Percentiles rank a stretch among this genome's conserved stretches.
Evolutionary conservation across 805 yeast species (phyloP).

Genomic region (Lachancea waltii): DNA sequence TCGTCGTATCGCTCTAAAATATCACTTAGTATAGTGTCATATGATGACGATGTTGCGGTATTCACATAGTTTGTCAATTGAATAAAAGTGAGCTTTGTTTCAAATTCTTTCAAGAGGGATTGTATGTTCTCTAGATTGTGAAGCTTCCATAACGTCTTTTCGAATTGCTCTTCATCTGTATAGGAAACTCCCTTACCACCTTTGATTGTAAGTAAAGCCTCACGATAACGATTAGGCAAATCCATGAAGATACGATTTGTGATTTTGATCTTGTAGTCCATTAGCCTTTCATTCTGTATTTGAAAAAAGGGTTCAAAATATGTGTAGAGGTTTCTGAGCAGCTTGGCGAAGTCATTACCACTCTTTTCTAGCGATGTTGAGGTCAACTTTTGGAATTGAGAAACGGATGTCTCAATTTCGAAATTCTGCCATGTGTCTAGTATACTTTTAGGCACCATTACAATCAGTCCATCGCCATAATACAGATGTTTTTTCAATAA

Average conservation of each 20-base stretch:
- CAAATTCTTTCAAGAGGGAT: conserved; percentile 2
- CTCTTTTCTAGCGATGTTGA: conserved; percentile 20
- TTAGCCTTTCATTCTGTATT: conserved; percentile 16
- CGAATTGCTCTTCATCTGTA: conserved; percentile 10
- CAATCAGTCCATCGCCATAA: conserved; percentile 33
- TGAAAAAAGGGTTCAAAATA: conserved; percentile 36
- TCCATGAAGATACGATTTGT: conserved; percentile 26
- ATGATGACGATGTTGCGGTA: conserved; percentile 7
- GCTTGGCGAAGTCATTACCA: conserved; percentile 37
- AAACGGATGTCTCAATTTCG: conserved; percentile 40
- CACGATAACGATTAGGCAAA: conserved; percentile 20
- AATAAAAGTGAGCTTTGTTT: conserved; percentile 7
- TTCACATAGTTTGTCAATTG: conserved; percentile 9
- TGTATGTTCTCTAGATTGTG: conserved; percentile 4
- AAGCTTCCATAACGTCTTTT: conserved; percentile 9
- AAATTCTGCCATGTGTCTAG: conserved; percentile 43
- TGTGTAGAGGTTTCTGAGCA: conserved; percentile 39
- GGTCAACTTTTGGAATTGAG: conserved; percentile 41
- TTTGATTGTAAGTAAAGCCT: conserved; percentile 9
- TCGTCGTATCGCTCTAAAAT: conserved; percentile 25
- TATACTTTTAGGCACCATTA: conserved; percentile 24
- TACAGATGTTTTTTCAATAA: conserved; percentile 38
- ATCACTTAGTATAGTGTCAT: conserved; percentile 28
- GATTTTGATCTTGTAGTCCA: conserved; percentile 22
- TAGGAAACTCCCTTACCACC: conserved; percentile 3